Base-by-base conservation (phyloP, 192 early-diverging fungal genomes). In the Dispira simplex region DNA sequence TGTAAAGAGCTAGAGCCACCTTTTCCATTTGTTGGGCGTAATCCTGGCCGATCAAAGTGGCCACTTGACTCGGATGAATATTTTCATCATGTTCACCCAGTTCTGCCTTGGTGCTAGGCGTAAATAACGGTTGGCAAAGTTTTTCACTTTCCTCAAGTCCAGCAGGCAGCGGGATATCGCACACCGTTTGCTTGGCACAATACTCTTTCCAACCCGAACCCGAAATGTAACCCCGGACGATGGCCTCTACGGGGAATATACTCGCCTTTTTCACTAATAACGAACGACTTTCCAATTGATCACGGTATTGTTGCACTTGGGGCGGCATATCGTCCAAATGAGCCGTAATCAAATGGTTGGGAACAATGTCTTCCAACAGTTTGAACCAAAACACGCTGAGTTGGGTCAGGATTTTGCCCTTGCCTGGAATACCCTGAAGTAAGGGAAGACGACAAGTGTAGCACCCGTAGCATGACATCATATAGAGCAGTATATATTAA, bases 71-170 rank as follows among this genome's bases (percentile, higher is more conserved):
- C 20, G 97, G 97, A 67, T 98, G 93, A 66, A 99, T 99, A 75
- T 98, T 98, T 66, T 96, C 92, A 72, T 99, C 92, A 63, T 99
- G 97, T 57, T 92, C 90, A 28, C 97, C 97, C 68, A 94, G 84
- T 63, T 99, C 97, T 44, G 97, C 97, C 80, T 99, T 99, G 49
- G 97, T 99, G 72, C 90, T 92, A 27, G 97, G 97, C 23, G 97
- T 99, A 70, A 93, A 99, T 28, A 99, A 70, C 11, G 92, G 80
- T 57, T 79, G 67, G 4, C 78, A 81, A 46, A 99, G 84, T 66
- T 85, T 85, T 69, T 95, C 77, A 62, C 88, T 90, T 71, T 98
- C 92, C 46, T 81, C 71, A 62, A 99, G 70, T 8, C 85, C 90
- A 8, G 69, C 65, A 0, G 93, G 87, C 47, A 99, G 78, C 14